phyloP scores from a whole-genome alignment of 179 eudicot species.

The Heliamphora pulchella region DNA sequence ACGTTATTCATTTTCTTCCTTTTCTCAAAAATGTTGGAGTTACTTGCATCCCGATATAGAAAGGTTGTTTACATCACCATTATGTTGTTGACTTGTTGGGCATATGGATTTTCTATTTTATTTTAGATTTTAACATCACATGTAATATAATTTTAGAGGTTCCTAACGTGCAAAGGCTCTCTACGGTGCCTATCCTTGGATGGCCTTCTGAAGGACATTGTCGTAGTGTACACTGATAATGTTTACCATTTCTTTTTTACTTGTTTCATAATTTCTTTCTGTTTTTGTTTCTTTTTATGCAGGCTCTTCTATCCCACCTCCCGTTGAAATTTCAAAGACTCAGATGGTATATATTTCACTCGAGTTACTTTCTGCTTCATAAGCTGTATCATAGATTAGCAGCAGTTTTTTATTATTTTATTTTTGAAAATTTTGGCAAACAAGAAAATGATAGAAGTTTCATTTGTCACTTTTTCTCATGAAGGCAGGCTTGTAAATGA shows the following conservation, averaged over 20 bases:
- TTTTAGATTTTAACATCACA: neutral
- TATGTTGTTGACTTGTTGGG: constrained; percentile 13
- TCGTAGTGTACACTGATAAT: neutral
- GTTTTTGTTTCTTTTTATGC: constrained; percentile 23
- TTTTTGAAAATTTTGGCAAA: no score
- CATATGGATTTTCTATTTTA: neutral
- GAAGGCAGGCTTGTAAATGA: no score
- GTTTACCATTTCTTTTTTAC: neutral
- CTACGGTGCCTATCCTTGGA: neutral
- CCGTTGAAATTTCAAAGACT: constrained; percentile 63
- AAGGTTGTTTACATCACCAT: neutral
- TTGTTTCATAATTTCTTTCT: neutral
- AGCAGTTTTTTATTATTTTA: no score
- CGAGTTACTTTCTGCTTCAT: constrained; percentile 5
- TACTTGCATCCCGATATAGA: neutral
- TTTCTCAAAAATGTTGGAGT: neutral
- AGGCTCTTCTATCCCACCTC: constrained; percentile 76
- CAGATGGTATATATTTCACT: constrained; percentile 54
- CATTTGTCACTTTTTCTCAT: no score
- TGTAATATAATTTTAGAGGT: neutral
- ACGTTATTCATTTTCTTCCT: neutral
- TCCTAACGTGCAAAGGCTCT: constrained; percentile 5
- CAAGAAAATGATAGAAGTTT: no score
- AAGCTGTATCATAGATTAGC: neutral
- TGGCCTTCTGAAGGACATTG: neutral